Percentiles rank a stretch among this genome's conserved stretches.
These are phyloP conservation scores for Phytopythium montanum DNA, from an alignment of 352 stramenopile species.

Conservation along the genomic window DNA sequence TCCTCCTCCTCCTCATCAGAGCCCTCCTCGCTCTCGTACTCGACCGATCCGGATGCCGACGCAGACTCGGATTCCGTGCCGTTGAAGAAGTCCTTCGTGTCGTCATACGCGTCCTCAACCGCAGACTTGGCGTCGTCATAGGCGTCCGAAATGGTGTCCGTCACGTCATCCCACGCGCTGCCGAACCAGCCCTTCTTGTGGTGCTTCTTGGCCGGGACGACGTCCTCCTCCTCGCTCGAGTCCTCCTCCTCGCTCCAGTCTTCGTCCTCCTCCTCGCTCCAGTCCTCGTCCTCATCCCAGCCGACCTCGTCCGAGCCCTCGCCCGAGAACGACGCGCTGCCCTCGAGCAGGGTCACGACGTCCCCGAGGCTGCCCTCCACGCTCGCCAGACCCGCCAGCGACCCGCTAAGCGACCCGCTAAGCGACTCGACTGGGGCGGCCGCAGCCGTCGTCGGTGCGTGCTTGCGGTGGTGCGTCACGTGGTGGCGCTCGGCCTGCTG, in stretches of 20 bases:
- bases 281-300: constrained; percentile 11
- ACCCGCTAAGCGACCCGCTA: not conserved
- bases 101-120: constrained; percentile 17
- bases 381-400: constrained; percentile 2
- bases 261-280: constrained; percentile 21
- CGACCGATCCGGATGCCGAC: constrained; percentile 13
- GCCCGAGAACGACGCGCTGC: constrained; percentile 19
- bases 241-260: constrained; percentile 20
- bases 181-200: constrained; percentile 22
- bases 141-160: constrained; percentile 19
- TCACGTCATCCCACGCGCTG: constrained; percentile 20
- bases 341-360: constrained; percentile 3
- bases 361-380: constrained; percentile 10
- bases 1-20: constrained; percentile 18
- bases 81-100: constrained; percentile 22
- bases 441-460: not conserved
- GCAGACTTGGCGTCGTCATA: constrained; percentile 18
- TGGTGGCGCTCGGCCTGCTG: constrained; percentile 11
- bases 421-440: constrained; percentile 1
- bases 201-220: constrained; percentile 12
- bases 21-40: constrained; percentile 20
- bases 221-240: constrained; percentile 11
- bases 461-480: constrained; percentile 6
- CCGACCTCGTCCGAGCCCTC: constrained; percentile 20
- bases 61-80: constrained; percentile 19